phyloP scores from a whole-genome alignment of 345 rosid genomes.

The Triadica sebifera region DNA sequence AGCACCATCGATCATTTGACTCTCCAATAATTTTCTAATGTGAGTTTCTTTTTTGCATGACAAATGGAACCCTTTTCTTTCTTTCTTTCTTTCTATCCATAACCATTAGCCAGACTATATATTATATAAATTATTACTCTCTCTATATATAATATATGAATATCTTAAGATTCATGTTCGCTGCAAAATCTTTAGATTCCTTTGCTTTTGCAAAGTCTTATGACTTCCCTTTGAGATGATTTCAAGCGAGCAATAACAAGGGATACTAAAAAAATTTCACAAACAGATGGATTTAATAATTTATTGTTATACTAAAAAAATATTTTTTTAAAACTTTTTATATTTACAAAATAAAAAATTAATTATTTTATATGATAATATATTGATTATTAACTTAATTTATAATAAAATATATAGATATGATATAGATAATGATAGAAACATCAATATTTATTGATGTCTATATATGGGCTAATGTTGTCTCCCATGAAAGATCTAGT shows the following conservation, averaged over 20 bases:
- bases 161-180: conserved; percentile 39
- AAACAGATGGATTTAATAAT: too few relatives aligned
- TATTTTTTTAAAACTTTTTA: too few relatives aligned
- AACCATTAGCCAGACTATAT: background rate
- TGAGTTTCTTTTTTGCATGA: too few relatives aligned
- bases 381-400: too few relatives aligned
- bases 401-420: too few relatives aligned
- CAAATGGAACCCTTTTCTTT: conserved; percentile 6
- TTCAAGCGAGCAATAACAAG: background rate
- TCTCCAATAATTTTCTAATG: background rate
- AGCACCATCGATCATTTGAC: conserved; percentile 30
- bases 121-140: background rate
- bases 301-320: too few relatives aligned
- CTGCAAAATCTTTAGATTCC: conserved; percentile 48
- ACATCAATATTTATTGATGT: conserved; percentile 13
- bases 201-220: conserved; percentile 26
- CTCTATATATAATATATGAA: background rate
- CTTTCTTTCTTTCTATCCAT: background rate
- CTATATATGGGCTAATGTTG: conserved; percentile 34
- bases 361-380: too few relatives aligned
- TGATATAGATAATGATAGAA: too few relatives aligned
- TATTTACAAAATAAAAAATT: too few relatives aligned
- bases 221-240: conserved; percentile 20
- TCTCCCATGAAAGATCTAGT: conserved; percentile 42
- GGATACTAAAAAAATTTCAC: background rate